These are phyloP conservation scores for Hibiscus mutabilis DNA, from an alignment of 345 rosid species.

Conservation along the genomic window DNA sequence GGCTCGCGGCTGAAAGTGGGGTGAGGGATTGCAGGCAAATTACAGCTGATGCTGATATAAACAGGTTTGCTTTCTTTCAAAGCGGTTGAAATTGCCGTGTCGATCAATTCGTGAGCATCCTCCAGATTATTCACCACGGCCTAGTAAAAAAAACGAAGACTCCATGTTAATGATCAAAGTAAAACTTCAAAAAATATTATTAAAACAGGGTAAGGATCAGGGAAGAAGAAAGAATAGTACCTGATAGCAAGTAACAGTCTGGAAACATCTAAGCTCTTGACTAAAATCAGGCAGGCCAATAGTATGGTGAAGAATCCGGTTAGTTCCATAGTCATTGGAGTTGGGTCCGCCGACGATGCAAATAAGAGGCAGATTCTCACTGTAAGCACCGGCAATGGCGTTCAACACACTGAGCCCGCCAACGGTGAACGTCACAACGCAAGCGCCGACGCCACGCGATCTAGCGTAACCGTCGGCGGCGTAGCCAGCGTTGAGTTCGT, in stretches of 20 bases:
- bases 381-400: slow-evolving; percentile 77
- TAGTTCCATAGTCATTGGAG: slow-evolving; percentile 80
- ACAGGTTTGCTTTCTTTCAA: slow-evolving; percentile 84
- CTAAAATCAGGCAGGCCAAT: slow-evolving; percentile 70
- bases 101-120: slow-evolving; percentile 68
- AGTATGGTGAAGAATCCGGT: slow-evolving; percentile 71
- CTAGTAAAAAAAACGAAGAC: slow-evolving; percentile 20
- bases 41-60: slow-evolving; percentile 66
- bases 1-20: slow-evolving; percentile 65
- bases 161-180: not conserved
- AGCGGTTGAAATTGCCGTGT: slow-evolving; percentile 67
- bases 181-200: not conserved
- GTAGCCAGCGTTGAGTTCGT: slow-evolving; percentile 81
- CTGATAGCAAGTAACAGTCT: slow-evolving; percentile 69
- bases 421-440: slow-evolving; percentile 77
- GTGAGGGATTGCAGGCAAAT: slow-evolving; percentile 62
- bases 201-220: not conserved
- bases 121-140: slow-evolving; percentile 76
- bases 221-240: slow-evolving; percentile 15
- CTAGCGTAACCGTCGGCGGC: slow-evolving; percentile 80
- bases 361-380: slow-evolving; percentile 69
- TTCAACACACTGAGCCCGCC: slow-evolving; percentile 74
- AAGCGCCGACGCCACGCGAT: slow-evolving; percentile 71
- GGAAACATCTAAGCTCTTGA: slow-evolving; percentile 68
- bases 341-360: slow-evolving; percentile 88